phyloP scores from a whole-genome alignment of 306 rosid species.

The Vigna reflexopilosa region DNA sequence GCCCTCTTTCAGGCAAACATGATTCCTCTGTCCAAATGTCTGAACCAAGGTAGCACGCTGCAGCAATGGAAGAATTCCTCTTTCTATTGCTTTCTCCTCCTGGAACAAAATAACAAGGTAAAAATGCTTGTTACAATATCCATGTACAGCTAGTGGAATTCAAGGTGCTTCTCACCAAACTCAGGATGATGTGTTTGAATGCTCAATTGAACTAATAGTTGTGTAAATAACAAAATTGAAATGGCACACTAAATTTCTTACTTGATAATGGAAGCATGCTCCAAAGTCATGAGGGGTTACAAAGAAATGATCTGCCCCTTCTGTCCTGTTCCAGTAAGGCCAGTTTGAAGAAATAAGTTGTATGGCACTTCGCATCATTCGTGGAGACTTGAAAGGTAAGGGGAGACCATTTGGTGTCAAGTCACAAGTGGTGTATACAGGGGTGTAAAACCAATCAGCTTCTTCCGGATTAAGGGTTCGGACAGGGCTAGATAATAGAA shows the following conservation, averaged over 20 bases:
- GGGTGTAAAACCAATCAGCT: constrained; percentile 99
- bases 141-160: constrained; percentile 30
- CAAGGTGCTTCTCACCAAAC: constrained; percentile 10
- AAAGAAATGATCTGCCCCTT: constrained; percentile 98
- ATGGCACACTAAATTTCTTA: constrained; percentile 44
- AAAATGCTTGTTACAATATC: constrained; percentile 6
- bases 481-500: constrained; percentile 92
- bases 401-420: constrained; percentile 98
- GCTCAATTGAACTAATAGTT: neutral
- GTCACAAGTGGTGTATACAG: constrained; percentile 96
- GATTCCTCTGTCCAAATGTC: constrained; percentile 91
- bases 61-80: constrained; percentile 84
- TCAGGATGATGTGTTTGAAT: constrained; percentile 23
- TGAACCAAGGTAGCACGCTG: constrained; percentile 89
- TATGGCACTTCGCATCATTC: constrained; percentile 99
- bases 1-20: constrained; percentile 86
- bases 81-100: constrained; percentile 95
- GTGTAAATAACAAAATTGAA: constrained; percentile 6
- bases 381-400: constrained; percentile 92
- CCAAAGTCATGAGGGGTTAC: constrained; percentile 97
- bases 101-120: constrained; percentile 45
- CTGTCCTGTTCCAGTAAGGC: constrained; percentile 97
- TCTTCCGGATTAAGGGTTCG: constrained; percentile 97
- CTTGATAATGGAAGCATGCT: constrained; percentile 98
- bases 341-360: constrained; percentile 97